Base-by-base conservation (phyloP, 306 rosid species). In the Potentilla sterilis region DNA sequence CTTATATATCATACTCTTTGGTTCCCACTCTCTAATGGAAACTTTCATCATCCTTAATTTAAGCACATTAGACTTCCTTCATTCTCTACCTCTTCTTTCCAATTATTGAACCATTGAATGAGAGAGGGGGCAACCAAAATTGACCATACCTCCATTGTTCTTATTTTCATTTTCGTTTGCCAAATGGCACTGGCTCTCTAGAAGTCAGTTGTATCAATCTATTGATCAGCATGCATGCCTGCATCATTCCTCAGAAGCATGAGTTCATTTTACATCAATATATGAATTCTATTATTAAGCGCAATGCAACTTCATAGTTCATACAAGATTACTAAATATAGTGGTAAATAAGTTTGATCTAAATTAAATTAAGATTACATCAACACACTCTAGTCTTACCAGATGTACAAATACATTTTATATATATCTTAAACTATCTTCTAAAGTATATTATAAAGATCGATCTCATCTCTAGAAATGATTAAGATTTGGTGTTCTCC, bases 21-120 rank as follows among this genome's bases (percentile, higher is more conserved):
- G 24, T 40, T 72, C 70, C 70, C 75, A 38, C 49, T 72, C 55
- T 34, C 67, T 67, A 57, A 79, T 57, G 44, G 70, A 67, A 74
- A 21, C 46, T 48, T 22, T 35, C 57, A 59, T 61, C 57, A 73
- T 59, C 69, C 79, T 66, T 73, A 54, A 62, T 54, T 15, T 24
- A 67, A 66, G 64, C 64, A 67, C 55, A n/a, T 37, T 44, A 37
- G 54, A 22, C 72, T 44, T 55, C 40, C 71, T 47, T n/a, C 61
- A 42, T 54, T 78, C 62, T 74, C 70, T 43, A 67, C 70, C 48
- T 44, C 82, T 48, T 34, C 34, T 71, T 55, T 9, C 12, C 64
- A 74, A 74, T 57, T 32, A 73, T 46, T 58, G 75, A 54, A 44
- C 48, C 44, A 35, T 67, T 73, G 82, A 79, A 67, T 46, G 37